Evolutionary conservation across 306 rosid species (phyloP), one percentile per base, ranked within the genome.

Genomic region (Gastrolobium bilobum): DNA sequence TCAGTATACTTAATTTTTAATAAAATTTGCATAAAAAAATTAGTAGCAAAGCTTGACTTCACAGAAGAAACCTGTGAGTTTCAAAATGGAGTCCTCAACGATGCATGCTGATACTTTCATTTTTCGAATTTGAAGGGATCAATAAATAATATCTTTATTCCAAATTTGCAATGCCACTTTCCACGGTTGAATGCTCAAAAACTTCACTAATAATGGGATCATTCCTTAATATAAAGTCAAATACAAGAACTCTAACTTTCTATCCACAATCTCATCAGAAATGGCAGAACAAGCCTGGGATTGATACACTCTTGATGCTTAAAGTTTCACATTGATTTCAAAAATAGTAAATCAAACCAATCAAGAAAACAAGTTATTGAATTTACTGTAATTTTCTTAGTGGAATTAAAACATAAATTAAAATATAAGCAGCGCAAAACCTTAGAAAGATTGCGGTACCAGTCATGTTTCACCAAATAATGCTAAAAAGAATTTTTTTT

Each of bases 401-500:
- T 65, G 15, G 48, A 57, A 70, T 29, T 77, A n/a, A 63, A 33
- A 37, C 65, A 67, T 54, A 38, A 54, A 29, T 48, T 67, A 47
- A 68, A 39, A 74, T 64, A 56, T 46, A 48, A 14, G 44, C 62
- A 76, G 69, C 33, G 43, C 50, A 10, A 75, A 15, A 60, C 60
- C 52, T 59, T 29, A 13, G 14, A 43, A 63, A 40, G 42, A 58
- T 43, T 44, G 53, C 56, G 69, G 54, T 3, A 82, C 31, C 38
- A 47, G 53, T 68, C 79, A 77, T 71, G 75, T 77, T 48, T 44
- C 14, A 57, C 76, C 50, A 71, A 35, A 66, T 65, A 50, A 63
- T 37, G 50, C 34, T 60, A 39, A 26, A 50, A 57, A 60, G 37
- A 53, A n/a, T 30, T 20, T 20, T 20, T n/a, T 20, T 77, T 44